Conservation (phyloP, 1,139 yeast species). For the Zygosaccharomyces sapae region DNA sequence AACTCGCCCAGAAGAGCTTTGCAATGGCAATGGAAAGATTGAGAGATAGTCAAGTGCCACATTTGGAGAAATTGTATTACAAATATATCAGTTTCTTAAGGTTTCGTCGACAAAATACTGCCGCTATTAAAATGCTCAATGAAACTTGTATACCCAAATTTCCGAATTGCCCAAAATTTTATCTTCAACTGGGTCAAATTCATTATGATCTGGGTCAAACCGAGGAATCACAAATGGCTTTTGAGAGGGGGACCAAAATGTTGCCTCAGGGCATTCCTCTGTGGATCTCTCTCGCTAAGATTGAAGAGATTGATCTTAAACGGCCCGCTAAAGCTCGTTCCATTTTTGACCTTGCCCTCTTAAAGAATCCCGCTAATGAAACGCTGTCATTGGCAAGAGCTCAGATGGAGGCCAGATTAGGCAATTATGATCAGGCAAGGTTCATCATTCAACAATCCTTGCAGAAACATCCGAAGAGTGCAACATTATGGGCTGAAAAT, state of each 20-base stretch:
- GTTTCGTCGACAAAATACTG: slow-evolving; percentile 33
- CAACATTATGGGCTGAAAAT: slow-evolving; percentile 60
- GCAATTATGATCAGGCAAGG: slow-evolving; percentile 52
- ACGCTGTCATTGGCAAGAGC: slow-evolving; percentile 57
- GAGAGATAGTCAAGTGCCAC: slow-evolving; percentile 32
- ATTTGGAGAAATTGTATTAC: slow-evolving; percentile 56
- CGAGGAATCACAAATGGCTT: slow-evolving; percentile 47
- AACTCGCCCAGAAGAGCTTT: slow-evolving; percentile 46
- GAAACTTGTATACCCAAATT: slow-evolving; percentile 38
- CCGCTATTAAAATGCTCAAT: slow-evolving; percentile 43
- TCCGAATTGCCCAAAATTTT: slow-evolving; percentile 23
- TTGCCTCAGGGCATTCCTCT: slow-evolving; percentile 45
- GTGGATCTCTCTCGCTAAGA: slow-evolving; percentile 54
- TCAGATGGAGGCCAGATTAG: slow-evolving; percentile 50
- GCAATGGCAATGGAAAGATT: slow-evolving; percentile 34
- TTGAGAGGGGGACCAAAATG: slow-evolving; percentile 46
- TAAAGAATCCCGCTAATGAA: slow-evolving; percentile 49
- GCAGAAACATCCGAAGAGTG: slow-evolving; percentile 54
- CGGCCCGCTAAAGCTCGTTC: slow-evolving; percentile 64
- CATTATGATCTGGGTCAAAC: slow-evolving; percentile 25
- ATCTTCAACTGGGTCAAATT: slow-evolving; percentile 28
- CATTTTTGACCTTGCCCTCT: slow-evolving; percentile 61
- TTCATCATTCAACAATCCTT: slow-evolving; percentile 58
- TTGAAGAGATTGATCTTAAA: slow-evolving; percentile 45
- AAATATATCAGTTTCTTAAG: slow-evolving; percentile 60